Conservation (phyloP, 331 rosid genomes). For the Ulmus americana region DNA sequence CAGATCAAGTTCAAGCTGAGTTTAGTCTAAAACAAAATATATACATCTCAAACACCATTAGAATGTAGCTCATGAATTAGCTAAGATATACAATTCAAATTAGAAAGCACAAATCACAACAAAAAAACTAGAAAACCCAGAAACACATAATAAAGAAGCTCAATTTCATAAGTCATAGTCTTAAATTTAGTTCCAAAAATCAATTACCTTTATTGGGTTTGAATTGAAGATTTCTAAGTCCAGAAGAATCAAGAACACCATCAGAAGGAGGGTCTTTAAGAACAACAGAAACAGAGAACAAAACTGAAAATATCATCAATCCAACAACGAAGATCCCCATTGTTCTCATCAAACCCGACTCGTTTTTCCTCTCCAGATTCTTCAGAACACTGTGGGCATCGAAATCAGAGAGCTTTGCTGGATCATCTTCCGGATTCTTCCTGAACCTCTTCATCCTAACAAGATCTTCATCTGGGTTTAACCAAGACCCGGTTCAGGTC, state of each 20-base stretch:
- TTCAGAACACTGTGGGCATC: conserved; percentile 24
- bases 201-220: conserved; percentile 31
- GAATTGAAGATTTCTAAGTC: conserved; percentile 26
- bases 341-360: conserved; percentile 37
- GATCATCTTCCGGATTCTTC: conserved; percentile 27
- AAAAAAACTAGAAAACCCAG: background rate
- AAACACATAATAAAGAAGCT: background rate
- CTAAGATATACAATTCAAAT: conserved; percentile 3
- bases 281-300: conserved; percentile 61
- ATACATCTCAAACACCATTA: conserved; percentile 8
- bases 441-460: conserved; percentile 41
- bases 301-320: conserved; percentile 48
- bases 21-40: conserved; percentile 4
- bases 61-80: background rate
- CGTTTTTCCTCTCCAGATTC: conserved; percentile 31
- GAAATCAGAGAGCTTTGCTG: conserved; percentile 20
- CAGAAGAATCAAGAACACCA: conserved; percentile 34
- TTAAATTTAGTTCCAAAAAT: background rate
- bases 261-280: conserved; percentile 66
- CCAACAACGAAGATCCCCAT: conserved; percentile 50
- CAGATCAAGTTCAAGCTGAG: conserved; percentile 8
- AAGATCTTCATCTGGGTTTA: conserved; percentile 36
- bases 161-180: background rate
- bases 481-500: conserved; percentile 2
- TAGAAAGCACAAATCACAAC: background rate